Base-by-base conservation (phyloP, 2,329 filamentous ascomycete species). In the Hypocrella siamensis region DNA sequence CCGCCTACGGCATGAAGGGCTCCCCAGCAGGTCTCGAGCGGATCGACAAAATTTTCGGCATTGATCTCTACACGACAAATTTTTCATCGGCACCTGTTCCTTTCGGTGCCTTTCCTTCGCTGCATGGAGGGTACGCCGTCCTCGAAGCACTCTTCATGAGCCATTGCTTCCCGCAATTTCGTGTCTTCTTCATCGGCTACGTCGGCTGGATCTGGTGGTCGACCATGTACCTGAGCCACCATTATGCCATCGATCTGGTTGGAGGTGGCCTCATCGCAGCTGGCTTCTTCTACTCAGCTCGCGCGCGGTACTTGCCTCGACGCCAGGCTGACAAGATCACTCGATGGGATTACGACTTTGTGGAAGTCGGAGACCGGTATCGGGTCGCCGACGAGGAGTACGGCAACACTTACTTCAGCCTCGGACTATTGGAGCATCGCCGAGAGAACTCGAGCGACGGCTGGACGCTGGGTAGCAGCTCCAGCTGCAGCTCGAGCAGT, bases 161-260 rank as follows among this genome's bases (percentile, higher is more conserved):
- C 55, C 79, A 92, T 56, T 76, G 82, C 52, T 94, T 96, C 64
- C 88, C 88, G 4, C 75, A 73, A 38, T 69, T 92, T 42, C 75
- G 80, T 42, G 74, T 78, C 10, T 57, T 90, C 32, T 93, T 92
- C 57, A 70, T 86, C 40, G 65, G 70, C 40, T 96, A 94, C 56
- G 79, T 80, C 28, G 70, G 80, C 50, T 94, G 88, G 88, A 76
- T 94, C 46, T 94, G 85, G 82, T 96, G 88, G 85, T 81, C 86
- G 10, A 96, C 88, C 43, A 93, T 96, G 84, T 94, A 96, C 51
- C 71, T 96, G 32, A 92, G 83, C 47, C 88, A 96, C 57, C 88
- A 96, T 60, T 96, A 96, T 52, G 88, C 86, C 19, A 80, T 96
- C 26, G 88, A 96, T 53, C 65, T 96, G 31, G 83, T 94, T 17